Conservation (phyloP, 192 early-diverging fungal species). For the Spizellomyces punctatus region DNA sequence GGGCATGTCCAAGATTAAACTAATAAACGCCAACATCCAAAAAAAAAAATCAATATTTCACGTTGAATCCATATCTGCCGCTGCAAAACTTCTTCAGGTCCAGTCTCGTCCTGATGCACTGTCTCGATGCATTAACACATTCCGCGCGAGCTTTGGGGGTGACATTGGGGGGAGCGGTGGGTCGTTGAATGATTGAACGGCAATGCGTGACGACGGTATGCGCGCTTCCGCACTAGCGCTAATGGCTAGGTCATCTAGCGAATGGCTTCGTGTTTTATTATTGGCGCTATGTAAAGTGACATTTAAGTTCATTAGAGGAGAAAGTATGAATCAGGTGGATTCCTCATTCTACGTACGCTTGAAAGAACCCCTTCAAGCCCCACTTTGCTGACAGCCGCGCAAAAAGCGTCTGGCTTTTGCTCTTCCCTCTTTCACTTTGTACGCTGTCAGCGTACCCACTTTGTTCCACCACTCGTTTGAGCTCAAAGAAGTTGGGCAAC, state of each 20-base stretch:
- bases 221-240: neutral
- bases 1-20: too few species aligned
- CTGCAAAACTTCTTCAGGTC: too few species aligned
- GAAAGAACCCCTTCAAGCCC: slow-evolving; percentile 23
- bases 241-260: slow-evolving; percentile 9
- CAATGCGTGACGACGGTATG: too few species aligned
- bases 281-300: neutral
- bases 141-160: too few species aligned
- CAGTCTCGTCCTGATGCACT: too few species aligned
- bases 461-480: slow-evolving; percentile 35
- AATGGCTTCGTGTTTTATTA: neutral
- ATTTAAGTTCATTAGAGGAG: neutral
- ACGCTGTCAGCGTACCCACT: slow-evolving; percentile 22
- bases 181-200: too few species aligned
- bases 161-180: too few species aligned
- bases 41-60: too few species aligned
- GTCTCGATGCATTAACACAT: too few species aligned
- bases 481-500: slow-evolving; percentile 32
- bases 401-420: slow-evolving; percentile 23
- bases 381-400: slow-evolving; percentile 17
- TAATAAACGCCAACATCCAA: too few species aligned
- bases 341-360: slow-evolving; percentile 11
- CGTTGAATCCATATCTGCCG: too few species aligned
- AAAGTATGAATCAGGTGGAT: neutral
- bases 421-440: too few species aligned